Evolutionary conservation across 2,329 filamentous ascomycete genomes (phyloP), one percentile per base, ranked within the genome.

Genomic region (Talaromyces sp.): DNA sequence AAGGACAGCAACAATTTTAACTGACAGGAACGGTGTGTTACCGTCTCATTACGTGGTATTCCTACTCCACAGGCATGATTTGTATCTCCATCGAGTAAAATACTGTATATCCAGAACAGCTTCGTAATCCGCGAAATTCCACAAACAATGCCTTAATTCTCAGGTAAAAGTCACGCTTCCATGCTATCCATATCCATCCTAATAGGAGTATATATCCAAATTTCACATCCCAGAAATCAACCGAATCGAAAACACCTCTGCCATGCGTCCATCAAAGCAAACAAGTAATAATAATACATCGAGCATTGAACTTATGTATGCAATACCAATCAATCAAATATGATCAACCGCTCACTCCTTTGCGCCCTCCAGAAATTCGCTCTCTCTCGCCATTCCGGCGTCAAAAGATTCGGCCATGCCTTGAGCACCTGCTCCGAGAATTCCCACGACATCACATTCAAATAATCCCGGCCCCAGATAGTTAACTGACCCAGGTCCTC

Each of bases 381-480:
- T 43, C 75, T 66, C 41, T 71, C 66, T 15, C 70, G 69, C 73
- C 74, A 77, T 50, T 71, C 69, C 11, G 60, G 56, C 4, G 72
- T 72, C 5, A 77, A 59, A 28, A 77, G 58, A 70, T 73, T 76
- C 13, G 72, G 70, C 74, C 74, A 77, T 31, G 69, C 67, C 57
- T 75, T 71, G 28, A 77, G 63, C 1, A 75, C 65, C 9, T 63
- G 60, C 22, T 69, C 67, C n/a, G 74, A 77, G 50, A 77, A 73
- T 58, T 77, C 75, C 75, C 75, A 77, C 4, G 71, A 71, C 58
- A 74, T 67, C 53, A 76, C 75, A 57, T 75, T 74, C 5, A 75
- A 63, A 40, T 73, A 69, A 61, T 77, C 72, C 22, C 75, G 72
- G 25, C 75, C 74, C 75, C 75, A 77, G 46, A 77, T 71, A n/a